Conservation (phyloP, 768 basidiomycete species). For the Boletus insuetus region DNA sequence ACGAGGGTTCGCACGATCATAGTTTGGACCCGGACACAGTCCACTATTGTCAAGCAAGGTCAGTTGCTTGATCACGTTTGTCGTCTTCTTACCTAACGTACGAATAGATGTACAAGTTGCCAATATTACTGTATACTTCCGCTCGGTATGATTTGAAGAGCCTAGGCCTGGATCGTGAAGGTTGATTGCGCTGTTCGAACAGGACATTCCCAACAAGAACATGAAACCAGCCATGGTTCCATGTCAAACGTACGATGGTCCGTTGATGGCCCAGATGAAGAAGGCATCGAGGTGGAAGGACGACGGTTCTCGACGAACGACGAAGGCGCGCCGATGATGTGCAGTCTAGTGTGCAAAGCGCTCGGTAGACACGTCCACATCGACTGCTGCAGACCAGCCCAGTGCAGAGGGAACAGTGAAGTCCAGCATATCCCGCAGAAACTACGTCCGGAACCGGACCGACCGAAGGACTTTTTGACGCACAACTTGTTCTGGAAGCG, state of each 20-base stretch:
- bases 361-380: constrained; percentile 55
- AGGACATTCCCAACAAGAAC: constrained; percentile 58
- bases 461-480: constrained; percentile 53
- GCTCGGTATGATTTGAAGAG: constrained; percentile 35
- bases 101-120: constrained; percentile 47
- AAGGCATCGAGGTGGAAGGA: constrained; percentile 48
- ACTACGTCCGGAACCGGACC: constrained; percentile 44
- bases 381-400: constrained; percentile 45
- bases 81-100: constrained; percentile 1
- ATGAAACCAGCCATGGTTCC: constrained; percentile 59
- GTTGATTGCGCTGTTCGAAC: neutral
- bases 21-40: constrained; percentile 40
- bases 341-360: constrained; percentile 49
- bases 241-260: constrained; percentile 58
- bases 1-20: constrained; percentile 50
- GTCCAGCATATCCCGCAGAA: constrained; percentile 41
- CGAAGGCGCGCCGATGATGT: constrained; percentile 62
- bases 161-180: neutral
- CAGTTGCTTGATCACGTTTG: constrained; percentile 1
- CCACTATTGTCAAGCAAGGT: constrained; percentile 54
- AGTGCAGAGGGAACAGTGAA: constrained; percentile 41
- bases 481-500: constrained; percentile 57
- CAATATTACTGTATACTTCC: constrained; percentile 58
- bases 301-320: constrained; percentile 50
- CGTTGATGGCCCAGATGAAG: constrained; percentile 49